These are phyloP conservation scores for Xylaria scruposa DNA, from an alignment of 495 filamentous ascomycete species.

Conservation along the genomic window DNA sequence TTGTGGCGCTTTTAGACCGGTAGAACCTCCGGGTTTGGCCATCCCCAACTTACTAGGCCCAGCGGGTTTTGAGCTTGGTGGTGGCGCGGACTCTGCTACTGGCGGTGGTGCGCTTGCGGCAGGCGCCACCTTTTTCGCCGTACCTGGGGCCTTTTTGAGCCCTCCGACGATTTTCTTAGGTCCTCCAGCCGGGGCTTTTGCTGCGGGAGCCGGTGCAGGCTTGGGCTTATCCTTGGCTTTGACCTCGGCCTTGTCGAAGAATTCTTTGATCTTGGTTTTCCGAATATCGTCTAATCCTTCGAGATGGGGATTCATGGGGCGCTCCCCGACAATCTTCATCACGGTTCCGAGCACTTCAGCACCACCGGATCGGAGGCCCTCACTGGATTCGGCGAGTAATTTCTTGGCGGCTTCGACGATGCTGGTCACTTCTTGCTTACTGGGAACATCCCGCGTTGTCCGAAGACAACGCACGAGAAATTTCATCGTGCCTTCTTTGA, in stretches of 20 bases:
- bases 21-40: conserved; percentile 71
- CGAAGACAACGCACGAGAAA: conserved; percentile 89
- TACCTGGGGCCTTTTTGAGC: conserved; percentile 47
- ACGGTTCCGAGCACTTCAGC: conserved; percentile 92
- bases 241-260: conserved; percentile 87
- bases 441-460: conserved; percentile 81
- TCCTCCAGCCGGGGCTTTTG: conserved; percentile 63
- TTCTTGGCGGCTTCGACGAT: conserved; percentile 89
- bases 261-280: conserved; percentile 96
- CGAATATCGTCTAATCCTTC: conserved; percentile 95
- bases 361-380: conserved; percentile 82
- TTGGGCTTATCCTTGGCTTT: conserved; percentile 98
- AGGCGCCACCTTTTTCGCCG: conserved; percentile 53
- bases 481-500: conserved; percentile 92
- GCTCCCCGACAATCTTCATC: conserved; percentile 98
- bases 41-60: conserved; percentile 64
- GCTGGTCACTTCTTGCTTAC: conserved; percentile 79
- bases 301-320: conserved; percentile 94
- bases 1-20: conserved; percentile 72
- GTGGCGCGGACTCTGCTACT: conserved; percentile 52
- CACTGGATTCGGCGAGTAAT: conserved; percentile 84
- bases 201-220: conserved; percentile 71
- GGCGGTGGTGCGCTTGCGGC: conserved; percentile 53
- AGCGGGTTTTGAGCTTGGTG: conserved; percentile 42
- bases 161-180: conserved; percentile 54